These are phyloP conservation scores for Pestalotiopsis sp. DNA, from an alignment of 2,329 filamentous ascomycete species.

Conservation along the genomic window DNA sequence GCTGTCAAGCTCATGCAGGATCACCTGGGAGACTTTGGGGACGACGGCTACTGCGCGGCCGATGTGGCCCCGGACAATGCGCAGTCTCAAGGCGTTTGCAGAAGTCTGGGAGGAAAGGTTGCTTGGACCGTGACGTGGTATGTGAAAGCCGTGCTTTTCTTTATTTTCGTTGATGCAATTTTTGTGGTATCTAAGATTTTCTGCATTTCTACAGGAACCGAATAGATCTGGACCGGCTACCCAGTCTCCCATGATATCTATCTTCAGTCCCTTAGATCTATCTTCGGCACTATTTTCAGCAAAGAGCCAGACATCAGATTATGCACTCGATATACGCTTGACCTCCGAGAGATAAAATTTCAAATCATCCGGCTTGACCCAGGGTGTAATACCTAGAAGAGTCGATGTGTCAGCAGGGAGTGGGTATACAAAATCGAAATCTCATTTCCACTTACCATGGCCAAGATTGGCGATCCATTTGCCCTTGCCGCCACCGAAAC, in stretches of 20 bases:
- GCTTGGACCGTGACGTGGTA: slow-evolving; percentile 64
- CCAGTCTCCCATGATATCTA: background rate
- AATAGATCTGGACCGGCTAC: slow-evolving; percentile 13
- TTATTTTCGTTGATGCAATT: background rate
- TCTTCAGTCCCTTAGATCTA: too few relatives aligned
- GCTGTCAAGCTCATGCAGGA: slow-evolving; percentile 60
- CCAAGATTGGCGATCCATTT: slow-evolving; percentile 98
- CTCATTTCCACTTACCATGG: slow-evolving; percentile 68
- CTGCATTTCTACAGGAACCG: slow-evolving; percentile 13
- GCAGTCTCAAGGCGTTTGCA: slow-evolving; percentile 64
- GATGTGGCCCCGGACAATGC: slow-evolving; percentile 66
- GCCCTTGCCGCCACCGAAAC: slow-evolving; percentile 76
- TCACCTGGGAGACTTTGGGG: slow-evolving; percentile 44
- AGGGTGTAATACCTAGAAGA: slow-evolving; percentile 79
- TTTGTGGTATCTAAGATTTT: background rate
- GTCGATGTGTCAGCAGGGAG: background rate
- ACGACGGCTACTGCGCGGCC: slow-evolving; percentile 59
- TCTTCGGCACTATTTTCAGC: too few relatives aligned
- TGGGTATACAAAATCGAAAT: background rate
- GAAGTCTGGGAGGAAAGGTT: slow-evolving; percentile 58
- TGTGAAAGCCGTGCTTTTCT: slow-evolving; percentile 26
- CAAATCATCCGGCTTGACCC: slow-evolving; percentile 90
- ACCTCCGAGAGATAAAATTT: slow-evolving; percentile 95
- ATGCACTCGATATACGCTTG: slow-evolving; percentile 58
- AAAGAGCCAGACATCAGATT: background rate